Conservation (phyloP, 1,284 basidiomycete species). For the Ganoderma multipileum region DNA sequence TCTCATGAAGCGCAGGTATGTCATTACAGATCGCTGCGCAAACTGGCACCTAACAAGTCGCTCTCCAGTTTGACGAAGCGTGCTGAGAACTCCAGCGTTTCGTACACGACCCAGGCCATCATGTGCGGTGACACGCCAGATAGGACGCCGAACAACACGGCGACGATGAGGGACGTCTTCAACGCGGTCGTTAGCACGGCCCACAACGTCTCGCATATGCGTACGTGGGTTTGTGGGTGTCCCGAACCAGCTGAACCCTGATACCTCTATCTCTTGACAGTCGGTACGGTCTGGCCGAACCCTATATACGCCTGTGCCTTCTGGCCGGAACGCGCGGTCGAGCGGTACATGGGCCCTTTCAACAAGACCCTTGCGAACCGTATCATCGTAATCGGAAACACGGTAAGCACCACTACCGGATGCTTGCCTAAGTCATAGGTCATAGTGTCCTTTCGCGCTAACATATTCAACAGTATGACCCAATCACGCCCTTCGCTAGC, state of each 20-base stretch:
- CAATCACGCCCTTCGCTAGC: constrained; percentile 28
- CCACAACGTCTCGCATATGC: constrained; percentile 27
- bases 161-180: constrained; percentile 28
- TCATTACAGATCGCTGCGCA: background rate
- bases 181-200: constrained; percentile 23
- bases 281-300: constrained; percentile 17
- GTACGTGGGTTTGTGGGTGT: constrained; percentile 17
- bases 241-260: background rate
- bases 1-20: background rate
- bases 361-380: constrained; percentile 31
- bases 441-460: background rate
- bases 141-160: constrained; percentile 13
- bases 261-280: constrained; percentile 5
- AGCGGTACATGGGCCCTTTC: constrained; percentile 34
- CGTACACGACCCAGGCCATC: constrained; percentile 18
- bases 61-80: background rate
- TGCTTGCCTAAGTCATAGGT: too few species aligned
- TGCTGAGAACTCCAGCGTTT: constrained; percentile 2
- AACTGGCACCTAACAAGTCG: background rate
- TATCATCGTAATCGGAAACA: constrained; percentile 32
- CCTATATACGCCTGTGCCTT: constrained; percentile 14
- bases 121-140: constrained; percentile 26
- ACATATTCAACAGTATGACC: constrained; percentile 20
- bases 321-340: constrained; percentile 33
- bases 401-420: constrained; percentile 4